phyloP scores from a whole-genome alignment of 257 asterid genomes.

The Phtheirospermum japonicum region DNA sequence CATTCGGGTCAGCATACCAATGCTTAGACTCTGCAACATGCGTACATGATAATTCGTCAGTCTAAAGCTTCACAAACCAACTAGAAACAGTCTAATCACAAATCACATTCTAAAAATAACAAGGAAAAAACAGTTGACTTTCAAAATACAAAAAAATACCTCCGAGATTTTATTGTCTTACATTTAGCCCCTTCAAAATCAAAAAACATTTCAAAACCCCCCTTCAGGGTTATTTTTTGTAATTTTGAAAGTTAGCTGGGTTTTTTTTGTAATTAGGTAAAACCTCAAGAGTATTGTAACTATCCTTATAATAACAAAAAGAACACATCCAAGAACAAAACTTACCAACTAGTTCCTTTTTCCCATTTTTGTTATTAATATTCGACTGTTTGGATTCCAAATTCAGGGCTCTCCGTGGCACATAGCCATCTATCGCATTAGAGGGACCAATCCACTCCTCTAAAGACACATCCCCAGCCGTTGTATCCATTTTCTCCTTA shows the following conservation, averaged over 20 bases:
- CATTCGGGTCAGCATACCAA: slow-evolving; percentile 29
- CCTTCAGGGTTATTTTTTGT: no score
- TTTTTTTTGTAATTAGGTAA: no score
- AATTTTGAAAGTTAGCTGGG: no score
- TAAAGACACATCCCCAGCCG: slow-evolving; percentile 60
- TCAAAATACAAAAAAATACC: no score
- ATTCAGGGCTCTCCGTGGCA: slow-evolving; percentile 54
- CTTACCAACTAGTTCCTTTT: slow-evolving; percentile 26
- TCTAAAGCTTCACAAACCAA: slow-evolving; percentile 12
- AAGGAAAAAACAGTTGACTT: no score
- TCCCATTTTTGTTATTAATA: slow-evolving; percentile 41
- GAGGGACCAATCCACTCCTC: slow-evolving; percentile 95
- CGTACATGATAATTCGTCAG: slow-evolving; percentile 30
- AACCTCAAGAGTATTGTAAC: no score
- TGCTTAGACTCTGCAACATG: slow-evolving; percentile 49
- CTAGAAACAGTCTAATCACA: slow-evolving; percentile 11
- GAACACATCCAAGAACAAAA: neutral
- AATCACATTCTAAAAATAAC: neutral
- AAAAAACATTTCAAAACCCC: no score
- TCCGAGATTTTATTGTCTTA: no score
- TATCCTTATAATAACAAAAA: neutral
- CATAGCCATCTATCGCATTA: slow-evolving; percentile 92
- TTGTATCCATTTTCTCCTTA: slow-evolving; percentile 54
- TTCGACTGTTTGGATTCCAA: slow-evolving; percentile 27
- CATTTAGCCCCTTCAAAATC: no score